Percentiles rank a stretch among this genome's conserved stretches.
These are phyloP conservation scores for Exserohilum rostratum DNA, from an alignment of 2,329 filamentous ascomycete species.

Conservation along the genomic window DNA sequence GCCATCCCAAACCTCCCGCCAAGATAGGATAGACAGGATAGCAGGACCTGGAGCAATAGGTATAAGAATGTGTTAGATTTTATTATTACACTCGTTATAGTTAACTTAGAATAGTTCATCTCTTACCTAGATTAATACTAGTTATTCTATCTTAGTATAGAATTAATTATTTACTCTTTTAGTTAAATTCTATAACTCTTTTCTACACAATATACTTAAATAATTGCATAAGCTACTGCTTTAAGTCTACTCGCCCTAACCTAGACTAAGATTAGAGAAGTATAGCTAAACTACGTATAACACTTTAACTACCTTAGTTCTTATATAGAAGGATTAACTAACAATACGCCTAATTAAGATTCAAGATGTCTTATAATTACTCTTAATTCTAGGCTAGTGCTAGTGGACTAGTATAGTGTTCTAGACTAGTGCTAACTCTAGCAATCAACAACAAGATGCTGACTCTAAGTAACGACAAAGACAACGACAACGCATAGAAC, in stretches of 20 bases:
- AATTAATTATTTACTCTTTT: neutral
- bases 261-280: neutral
- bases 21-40: too few relatives aligned
- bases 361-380: neutral
- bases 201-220: neutral
- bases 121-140: neutral
- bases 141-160: neutral
- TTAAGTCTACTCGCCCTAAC: neutral
- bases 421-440: too few relatives aligned
- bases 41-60: too few relatives aligned
- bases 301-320: neutral
- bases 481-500: neutral
- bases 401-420: too few relatives aligned
- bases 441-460: too few relatives aligned
- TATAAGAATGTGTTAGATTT: too few relatives aligned
- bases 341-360: neutral
- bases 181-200: neutral
- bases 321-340: neutral
- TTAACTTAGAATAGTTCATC: too few relatives aligned
- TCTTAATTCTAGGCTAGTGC: neutral
- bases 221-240: neutral
- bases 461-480: too few relatives aligned
- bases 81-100: too few relatives aligned
- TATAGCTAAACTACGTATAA: neutral
- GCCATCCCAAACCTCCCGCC: too few relatives aligned